Percentiles rank a stretch among this genome's conserved stretches.
These are phyloP conservation scores for Xylariaceae sp. DNA, from an alignment of 2,329 filamentous ascomycete species.

Conservation along the genomic window DNA sequence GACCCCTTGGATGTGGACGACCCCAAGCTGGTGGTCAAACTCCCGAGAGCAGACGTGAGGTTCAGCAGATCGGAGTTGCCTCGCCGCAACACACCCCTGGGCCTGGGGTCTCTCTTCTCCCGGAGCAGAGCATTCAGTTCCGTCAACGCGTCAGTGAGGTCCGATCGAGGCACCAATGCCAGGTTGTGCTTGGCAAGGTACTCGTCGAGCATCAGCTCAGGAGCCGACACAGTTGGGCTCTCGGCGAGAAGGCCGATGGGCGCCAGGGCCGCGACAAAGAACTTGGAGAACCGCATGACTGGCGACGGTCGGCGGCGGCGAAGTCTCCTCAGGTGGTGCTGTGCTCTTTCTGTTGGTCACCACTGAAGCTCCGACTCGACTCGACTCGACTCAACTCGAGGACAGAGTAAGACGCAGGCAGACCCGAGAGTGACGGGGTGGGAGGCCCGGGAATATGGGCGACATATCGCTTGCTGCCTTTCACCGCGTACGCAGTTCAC, in stretches of 20 bases:
- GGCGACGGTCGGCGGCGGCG: too few species aligned
- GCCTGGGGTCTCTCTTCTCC: conserved; percentile 22
- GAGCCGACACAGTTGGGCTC: conserved; percentile 18
- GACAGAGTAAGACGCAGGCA: not conserved
- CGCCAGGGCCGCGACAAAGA: conserved; percentile 27
- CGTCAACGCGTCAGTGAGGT: conserved; percentile 36
- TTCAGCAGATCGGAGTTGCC: conserved; percentile 11
- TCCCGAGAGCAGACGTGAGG: too few species aligned
- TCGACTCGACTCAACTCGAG: not conserved
- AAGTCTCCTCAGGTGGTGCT: conserved; percentile 10
- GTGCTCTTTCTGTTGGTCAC: conserved; percentile 4
- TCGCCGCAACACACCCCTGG: conserved; percentile 19
- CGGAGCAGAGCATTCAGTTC: conserved; percentile 34
- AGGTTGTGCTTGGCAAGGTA: conserved; percentile 36
- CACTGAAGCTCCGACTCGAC: not conserved
- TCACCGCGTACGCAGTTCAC: too few species aligned
- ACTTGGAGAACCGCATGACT: conserved; percentile 30
- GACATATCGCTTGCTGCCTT: not conserved
- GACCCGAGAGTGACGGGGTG: conserved; percentile 3
- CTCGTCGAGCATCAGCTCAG: conserved; percentile 32
- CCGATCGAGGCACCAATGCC: conserved; percentile 35
- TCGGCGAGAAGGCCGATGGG: conserved; percentile 27
- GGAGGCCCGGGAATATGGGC: conserved; percentile 12
- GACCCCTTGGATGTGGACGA: conserved; percentile 10
- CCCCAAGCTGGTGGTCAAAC: conserved; percentile 12